These are phyloP conservation scores for Picea abies DNA, from an alignment of 83 land plant species.

Conservation along the genomic window DNA sequence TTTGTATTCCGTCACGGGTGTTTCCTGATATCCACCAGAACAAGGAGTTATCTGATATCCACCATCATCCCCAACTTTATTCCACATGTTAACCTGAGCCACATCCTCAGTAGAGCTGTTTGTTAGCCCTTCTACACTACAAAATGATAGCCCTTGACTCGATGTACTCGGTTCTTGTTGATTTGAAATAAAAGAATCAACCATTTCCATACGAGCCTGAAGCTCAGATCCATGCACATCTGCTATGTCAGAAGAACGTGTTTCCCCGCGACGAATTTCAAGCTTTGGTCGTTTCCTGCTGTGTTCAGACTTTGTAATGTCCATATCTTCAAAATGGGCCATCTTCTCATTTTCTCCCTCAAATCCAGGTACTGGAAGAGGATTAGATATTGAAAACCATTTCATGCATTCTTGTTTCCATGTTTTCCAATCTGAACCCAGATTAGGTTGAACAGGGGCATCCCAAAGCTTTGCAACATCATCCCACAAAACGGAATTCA, in stretches of 20 bases:
- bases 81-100: slow-evolving; percentile 25
- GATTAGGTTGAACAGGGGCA: slow-evolving; percentile 38
- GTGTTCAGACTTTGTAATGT: slow-evolving; percentile 18
- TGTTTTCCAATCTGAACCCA: slow-evolving; percentile 67
- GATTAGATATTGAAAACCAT: slow-evolving; percentile 49
- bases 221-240: slow-evolving; percentile 10
- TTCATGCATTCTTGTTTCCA: slow-evolving; percentile 70
- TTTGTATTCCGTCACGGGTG: slow-evolving; percentile 19
- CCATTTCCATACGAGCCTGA: slow-evolving; percentile 15
- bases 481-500: slow-evolving; percentile 61
- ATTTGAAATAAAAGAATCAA: slow-evolving; percentile 29
- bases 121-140: slow-evolving; percentile 4
- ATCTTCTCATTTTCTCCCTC: background rate
- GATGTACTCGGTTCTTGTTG: slow-evolving; percentile 7
- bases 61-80: slow-evolving; percentile 33
- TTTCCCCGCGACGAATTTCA: slow-evolving; percentile 74
- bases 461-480: slow-evolving; percentile 49
- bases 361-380: background rate
- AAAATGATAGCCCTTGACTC: slow-evolving; percentile 6
- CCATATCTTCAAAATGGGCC: slow-evolving; percentile 19
- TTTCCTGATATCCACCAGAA: slow-evolving; percentile 17
- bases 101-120: background rate
- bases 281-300: slow-evolving; percentile 73
- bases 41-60: slow-evolving; percentile 18
- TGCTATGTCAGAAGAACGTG: slow-evolving; percentile 27